Percentiles rank a stretch among this genome's conserved stretches.
phyloP scores from a whole-genome alignment of 2,329 filamentous ascomycete species.

The Diaporthe citri region DNA sequence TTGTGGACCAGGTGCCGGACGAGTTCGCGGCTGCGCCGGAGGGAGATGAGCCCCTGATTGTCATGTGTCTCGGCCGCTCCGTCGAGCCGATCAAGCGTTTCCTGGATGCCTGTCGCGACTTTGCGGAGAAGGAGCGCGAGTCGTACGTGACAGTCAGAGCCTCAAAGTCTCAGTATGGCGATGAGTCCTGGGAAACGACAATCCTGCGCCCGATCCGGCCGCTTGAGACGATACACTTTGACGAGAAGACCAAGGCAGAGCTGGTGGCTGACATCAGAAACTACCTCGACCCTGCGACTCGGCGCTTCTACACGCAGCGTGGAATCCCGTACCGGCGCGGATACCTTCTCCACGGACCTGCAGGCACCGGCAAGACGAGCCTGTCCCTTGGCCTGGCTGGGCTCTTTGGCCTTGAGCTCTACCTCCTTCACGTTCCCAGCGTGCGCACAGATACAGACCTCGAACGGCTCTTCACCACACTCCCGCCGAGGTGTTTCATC shows the following conservation, averaged over 20 bases:
- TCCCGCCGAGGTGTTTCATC: slow-evolving; percentile 57
- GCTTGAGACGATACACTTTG: slow-evolving; percentile 53
- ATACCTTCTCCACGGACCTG: slow-evolving; percentile 79
- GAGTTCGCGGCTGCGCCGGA: slow-evolving; percentile 51
- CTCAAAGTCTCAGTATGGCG: slow-evolving; percentile 45
- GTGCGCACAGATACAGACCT: slow-evolving; percentile 47
- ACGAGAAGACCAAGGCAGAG: slow-evolving; percentile 65
- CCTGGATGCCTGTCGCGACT: slow-evolving; percentile 48
- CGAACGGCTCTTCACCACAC: slow-evolving; percentile 49
- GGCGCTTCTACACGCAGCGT: slow-evolving; percentile 78
- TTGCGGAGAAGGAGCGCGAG: slow-evolving; percentile 52
- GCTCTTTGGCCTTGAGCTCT: slow-evolving; percentile 79
- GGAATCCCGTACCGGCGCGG: slow-evolving; percentile 82
- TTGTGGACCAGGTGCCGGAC: slow-evolving; percentile 45
- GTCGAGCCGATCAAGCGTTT: slow-evolving; percentile 49
- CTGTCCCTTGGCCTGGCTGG: slow-evolving; percentile 82
- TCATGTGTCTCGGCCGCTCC: slow-evolving; percentile 55
- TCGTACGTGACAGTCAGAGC: slow-evolving; percentile 53
- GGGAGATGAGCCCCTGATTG: slow-evolving; percentile 53
- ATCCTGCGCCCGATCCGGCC: slow-evolving; percentile 51
- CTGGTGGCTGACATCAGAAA: slow-evolving; percentile 77
- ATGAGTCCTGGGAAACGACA: slow-evolving; percentile 51
- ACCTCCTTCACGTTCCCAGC: slow-evolving; percentile 76
- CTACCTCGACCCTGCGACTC: slow-evolving; percentile 68
- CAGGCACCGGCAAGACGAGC: slow-evolving; percentile 81